Evolutionary conservation across 768 basidiomycete species (phyloP).

Genomic region (Lentinula edodes): DNA sequence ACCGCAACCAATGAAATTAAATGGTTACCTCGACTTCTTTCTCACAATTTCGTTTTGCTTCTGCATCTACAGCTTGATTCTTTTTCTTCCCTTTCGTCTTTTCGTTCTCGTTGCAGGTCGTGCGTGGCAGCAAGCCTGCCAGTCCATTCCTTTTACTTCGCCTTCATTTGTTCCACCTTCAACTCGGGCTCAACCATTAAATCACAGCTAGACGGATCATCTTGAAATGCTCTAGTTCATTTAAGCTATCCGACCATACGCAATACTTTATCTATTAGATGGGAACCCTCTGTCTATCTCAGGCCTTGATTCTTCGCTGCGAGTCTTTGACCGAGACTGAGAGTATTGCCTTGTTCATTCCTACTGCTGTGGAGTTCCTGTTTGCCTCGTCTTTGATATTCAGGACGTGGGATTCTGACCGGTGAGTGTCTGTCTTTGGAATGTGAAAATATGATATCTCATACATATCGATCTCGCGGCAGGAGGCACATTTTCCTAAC

Average conservation of each 20-base stretch:
- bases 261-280: slow-evolving; percentile 16
- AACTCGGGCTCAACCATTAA: no score
- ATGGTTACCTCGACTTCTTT: neutral
- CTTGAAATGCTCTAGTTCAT: neutral
- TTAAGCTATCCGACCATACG: neutral
- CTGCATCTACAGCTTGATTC: neutral
- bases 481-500: slow-evolving; percentile 57
- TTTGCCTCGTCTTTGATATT: slow-evolving; percentile 50
- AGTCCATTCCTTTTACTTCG: slow-evolving; percentile 5
- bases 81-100: neutral
- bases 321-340: slow-evolving; percentile 42
- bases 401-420: slow-evolving; percentile 39
- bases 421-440: slow-evolving; percentile 32
- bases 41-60: neutral
- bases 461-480: slow-evolving; percentile 6
- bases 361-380: slow-evolving; percentile 56
- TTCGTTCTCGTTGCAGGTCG: neutral
- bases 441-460: neutral
- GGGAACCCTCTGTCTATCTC: slow-evolving; percentile 63
- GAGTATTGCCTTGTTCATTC: slow-evolving; percentile 50
- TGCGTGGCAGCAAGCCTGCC: slow-evolving; percentile 1
- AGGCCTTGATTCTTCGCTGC: slow-evolving; percentile 69
- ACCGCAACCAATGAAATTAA: neutral
- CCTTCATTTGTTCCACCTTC: neutral
- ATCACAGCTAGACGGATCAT: neutral